These are phyloP conservation scores for Dacryopinax primogenitus DNA, from an alignment of 768 basidiomycete genomes.

Conservation along the genomic window DNA sequence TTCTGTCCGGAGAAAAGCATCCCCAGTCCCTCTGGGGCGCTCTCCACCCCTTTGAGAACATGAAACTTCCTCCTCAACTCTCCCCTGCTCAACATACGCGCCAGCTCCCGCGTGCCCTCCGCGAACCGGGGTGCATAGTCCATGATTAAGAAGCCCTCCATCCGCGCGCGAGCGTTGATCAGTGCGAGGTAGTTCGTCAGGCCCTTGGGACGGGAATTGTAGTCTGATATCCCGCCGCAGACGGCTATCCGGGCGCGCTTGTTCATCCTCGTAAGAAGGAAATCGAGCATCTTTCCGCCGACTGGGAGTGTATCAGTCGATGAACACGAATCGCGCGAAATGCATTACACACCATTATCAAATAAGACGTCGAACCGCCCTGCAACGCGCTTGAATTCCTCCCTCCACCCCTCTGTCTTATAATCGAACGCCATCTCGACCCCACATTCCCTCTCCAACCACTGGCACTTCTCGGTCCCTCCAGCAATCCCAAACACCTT, in stretches of 20 bases:
- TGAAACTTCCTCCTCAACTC: conserved; percentile 72
- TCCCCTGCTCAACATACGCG: conserved; percentile 47
- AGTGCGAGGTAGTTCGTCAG: conserved; percentile 54
- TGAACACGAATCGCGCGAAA: not conserved
- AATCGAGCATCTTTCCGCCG: conserved; percentile 64
- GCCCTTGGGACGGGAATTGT: conserved; percentile 55
- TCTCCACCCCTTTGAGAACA: conserved; percentile 59
- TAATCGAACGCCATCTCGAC: conserved; percentile 79
- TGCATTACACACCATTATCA: conserved; percentile 45
- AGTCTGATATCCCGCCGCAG: conserved; percentile 80
- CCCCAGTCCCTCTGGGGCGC: conserved; percentile 55
- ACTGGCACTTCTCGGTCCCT: conserved; percentile 64
- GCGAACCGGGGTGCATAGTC: conserved; percentile 57
- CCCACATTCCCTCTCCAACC: conserved; percentile 74
- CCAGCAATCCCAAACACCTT: conserved; percentile 85
- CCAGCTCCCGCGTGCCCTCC: conserved; percentile 45
- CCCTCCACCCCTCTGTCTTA: conserved; percentile 57
- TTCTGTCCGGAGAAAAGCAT: conserved; percentile 67
- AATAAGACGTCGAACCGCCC: conserved; percentile 77
- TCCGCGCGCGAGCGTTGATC: conserved; percentile 62
- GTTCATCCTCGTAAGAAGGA: conserved; percentile 61
- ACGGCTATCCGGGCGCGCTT: conserved; percentile 62
- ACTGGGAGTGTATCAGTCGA: conserved; percentile 18
- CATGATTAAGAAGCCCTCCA: conserved; percentile 74
- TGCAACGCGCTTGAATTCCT: conserved; percentile 55